Evolutionary conservation across 1,284 basidiomycete species (phyloP), one percentile per base, ranked within the genome.

Genomic region (Acaromyces ingoldii): DNA sequence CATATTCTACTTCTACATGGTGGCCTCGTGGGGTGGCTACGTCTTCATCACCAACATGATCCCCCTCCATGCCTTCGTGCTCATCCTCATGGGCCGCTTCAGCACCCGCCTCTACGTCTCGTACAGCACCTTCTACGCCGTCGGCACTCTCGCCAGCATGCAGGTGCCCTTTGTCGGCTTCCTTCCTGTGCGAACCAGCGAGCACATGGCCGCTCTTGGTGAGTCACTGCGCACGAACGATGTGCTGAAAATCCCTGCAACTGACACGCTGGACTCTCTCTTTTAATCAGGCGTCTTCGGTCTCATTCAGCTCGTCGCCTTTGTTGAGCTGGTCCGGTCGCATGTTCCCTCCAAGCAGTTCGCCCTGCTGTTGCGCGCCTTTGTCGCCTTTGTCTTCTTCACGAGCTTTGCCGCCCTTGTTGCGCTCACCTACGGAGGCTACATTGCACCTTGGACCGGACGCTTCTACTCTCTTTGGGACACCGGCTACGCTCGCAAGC

Each of bases 1-100:
- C 6, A 79, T 98, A 13, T 97, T 98, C 79, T 99, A 99, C 80
- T 97, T 96, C 65, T 99, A 97, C 82, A 99, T 99, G 95, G 95
- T 99, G 15, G 93, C 95, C 43, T 95, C 95, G 11, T 99, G 95
- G 95, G 95, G 95, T 45, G 95, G 95, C 63, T 99, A 98, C 78
- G 95, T 90, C 1, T 99, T 98, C 81, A 99, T 99, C 78, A 99
- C 95, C 53, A 99, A 99, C 82, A 97, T 99, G 91, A 91, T 98
- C 55, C 95, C 95, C 29, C 80, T 99, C 1, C 95, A 99, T 70
- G 89, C 87, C 0, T 83, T 98, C 24, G 86, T 89, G 37, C 84
- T 99, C 53, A 83, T 97, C 57, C 80, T 96, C 40, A 98, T 98
- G 95, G 93, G 93, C n/a, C 84, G 95, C 43, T 99, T 85, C 81